Percentiles rank a stretch among this genome's conserved stretches.
phyloP scores from a whole-genome alignment of 1,139 yeast species.

The Candida tropicalis region DNA sequence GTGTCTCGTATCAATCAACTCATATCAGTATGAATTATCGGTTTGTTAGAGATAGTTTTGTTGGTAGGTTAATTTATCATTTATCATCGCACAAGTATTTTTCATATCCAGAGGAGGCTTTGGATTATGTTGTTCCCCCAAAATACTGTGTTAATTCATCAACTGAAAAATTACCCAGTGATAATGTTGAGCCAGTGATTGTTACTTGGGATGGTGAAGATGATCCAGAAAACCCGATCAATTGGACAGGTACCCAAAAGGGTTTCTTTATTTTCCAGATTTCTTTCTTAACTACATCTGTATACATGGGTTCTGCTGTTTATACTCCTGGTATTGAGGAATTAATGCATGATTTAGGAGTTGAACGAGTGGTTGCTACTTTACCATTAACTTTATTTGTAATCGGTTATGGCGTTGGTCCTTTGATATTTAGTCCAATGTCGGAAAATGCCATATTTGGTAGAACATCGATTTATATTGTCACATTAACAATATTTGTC shows the following conservation, averaged over 20 bases:
- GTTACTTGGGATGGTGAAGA: slow-evolving; percentile 50
- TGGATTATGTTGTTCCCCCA: slow-evolving; percentile 36
- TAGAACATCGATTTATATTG: slow-evolving; percentile 43
- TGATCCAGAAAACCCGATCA: slow-evolving; percentile 61
- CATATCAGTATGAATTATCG: slow-evolving; percentile 16
- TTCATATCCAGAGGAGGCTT: slow-evolving; percentile 33
- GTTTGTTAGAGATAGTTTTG: slow-evolving; percentile 36
- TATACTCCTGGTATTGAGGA: slow-evolving; percentile 55
- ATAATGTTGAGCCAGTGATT: slow-evolving; percentile 13
- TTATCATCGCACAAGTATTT: slow-evolving; percentile 33
- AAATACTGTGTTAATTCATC: slow-evolving; percentile 23
- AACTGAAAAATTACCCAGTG: background rate
- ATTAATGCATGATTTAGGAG: slow-evolving; percentile 29
- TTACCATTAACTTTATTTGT: slow-evolving; percentile 41
- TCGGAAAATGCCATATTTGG: slow-evolving; percentile 52
- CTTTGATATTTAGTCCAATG: slow-evolving; percentile 40
- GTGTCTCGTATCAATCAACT: too few relatives aligned
- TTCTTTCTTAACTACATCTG: slow-evolving; percentile 50
- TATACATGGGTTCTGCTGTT: slow-evolving; percentile 64
- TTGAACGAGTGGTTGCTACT: slow-evolving; percentile 29
- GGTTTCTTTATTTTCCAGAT: slow-evolving; percentile 40
- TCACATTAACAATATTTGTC: slow-evolving; percentile 33
- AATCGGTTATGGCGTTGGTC: slow-evolving; percentile 43
- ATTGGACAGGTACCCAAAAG: slow-evolving; percentile 52
- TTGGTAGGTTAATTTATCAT: slow-evolving; percentile 36